phyloP scores from a whole-genome alignment of 495 filamentous ascomycete species.

The Trichoderma orchidacearum region DNA sequence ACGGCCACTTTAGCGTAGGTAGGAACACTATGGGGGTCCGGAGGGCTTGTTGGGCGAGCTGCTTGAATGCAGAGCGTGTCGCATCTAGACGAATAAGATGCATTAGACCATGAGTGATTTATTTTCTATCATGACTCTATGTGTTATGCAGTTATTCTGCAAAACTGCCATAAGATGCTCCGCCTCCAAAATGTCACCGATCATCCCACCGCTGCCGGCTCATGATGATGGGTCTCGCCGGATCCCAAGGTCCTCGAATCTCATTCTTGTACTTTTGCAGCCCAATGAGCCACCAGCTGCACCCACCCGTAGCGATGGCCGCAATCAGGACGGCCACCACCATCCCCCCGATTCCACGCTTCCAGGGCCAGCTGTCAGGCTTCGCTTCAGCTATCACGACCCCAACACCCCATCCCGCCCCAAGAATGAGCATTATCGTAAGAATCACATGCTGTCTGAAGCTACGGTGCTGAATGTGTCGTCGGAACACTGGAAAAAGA shows the following conservation, averaged over 20 bases:
- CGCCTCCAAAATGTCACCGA: conserved; percentile 11
- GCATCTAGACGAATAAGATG: background rate
- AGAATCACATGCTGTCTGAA: conserved; percentile 73
- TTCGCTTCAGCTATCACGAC: conserved; percentile 38
- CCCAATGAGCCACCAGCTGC: conserved; percentile 95
- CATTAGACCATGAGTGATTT: background rate
- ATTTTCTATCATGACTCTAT: too few species aligned
- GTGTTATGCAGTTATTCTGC: too few species aligned
- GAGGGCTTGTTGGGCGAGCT: too few species aligned
- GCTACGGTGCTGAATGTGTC: conserved; percentile 67
- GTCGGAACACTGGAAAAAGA: conserved; percentile 86
- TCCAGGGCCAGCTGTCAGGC: conserved; percentile 49
- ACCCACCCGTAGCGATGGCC: conserved; percentile 70
- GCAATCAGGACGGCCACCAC: conserved; percentile 56
- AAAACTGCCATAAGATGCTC: background rate
- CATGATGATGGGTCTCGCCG: conserved; percentile 71
- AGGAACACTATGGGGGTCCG: too few species aligned
- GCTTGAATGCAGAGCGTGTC: too few species aligned
- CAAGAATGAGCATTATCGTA: conserved; percentile 65
- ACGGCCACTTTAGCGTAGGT: too few species aligned
- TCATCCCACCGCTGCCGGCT: conserved; percentile 35
- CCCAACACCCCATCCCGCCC: conserved; percentile 65
- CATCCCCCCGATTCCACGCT: conserved; percentile 56
- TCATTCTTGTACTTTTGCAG: conserved; percentile 99
- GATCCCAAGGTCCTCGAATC: conserved; percentile 96